Percentiles rank a stretch among this genome's conserved stretches.
These are phyloP conservation scores for Amanita thiersii DNA, from an alignment of 768 basidiomycete species.

Conservation along the genomic window DNA sequence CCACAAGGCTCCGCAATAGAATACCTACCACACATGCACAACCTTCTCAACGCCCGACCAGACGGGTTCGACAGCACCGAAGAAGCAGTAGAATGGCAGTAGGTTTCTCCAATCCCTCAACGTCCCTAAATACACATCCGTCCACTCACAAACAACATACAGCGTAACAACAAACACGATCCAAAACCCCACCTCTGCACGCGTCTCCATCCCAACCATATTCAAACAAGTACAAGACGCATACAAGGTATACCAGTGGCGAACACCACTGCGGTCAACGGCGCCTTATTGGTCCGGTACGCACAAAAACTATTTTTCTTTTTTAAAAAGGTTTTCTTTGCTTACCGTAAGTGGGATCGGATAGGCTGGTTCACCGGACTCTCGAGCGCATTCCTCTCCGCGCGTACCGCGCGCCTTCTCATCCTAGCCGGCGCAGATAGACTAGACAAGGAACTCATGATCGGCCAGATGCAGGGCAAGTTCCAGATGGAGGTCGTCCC, in stretches of 20 bases:
- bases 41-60: slow-evolving; percentile 77
- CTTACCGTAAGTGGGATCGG: too few species aligned
- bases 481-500: slow-evolving; percentile 89
- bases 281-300: slow-evolving; percentile 87
- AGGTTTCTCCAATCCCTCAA: slow-evolving; percentile 23
- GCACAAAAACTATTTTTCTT: slow-evolving; percentile 15
- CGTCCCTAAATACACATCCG: too few species aligned
- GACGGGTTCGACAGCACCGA: slow-evolving; percentile 78
- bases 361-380: slow-evolving; percentile 89
- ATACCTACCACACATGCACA: slow-evolving; percentile 88
- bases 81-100: slow-evolving; percentile 96
- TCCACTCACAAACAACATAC: too few species aligned
- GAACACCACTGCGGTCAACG: slow-evolving; percentile 76
- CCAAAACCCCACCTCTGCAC: slow-evolving; percentile 72
- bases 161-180: slow-evolving; percentile 81
- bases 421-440: slow-evolving; percentile 91
- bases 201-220: slow-evolving; percentile 82
- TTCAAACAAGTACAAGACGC: slow-evolving; percentile 41
- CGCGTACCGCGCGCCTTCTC: slow-evolving; percentile 76
- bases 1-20: slow-evolving; percentile 81
- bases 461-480: slow-evolving; percentile 94
- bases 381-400: slow-evolving; percentile 69
- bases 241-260: slow-evolving; percentile 56
- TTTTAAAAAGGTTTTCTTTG: too few species aligned
- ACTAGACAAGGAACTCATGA: slow-evolving; percentile 89